Evolutionary conservation across 345 rosid genomes (phyloP).

Genomic region (Eucalyptus pauciflora): DNA sequence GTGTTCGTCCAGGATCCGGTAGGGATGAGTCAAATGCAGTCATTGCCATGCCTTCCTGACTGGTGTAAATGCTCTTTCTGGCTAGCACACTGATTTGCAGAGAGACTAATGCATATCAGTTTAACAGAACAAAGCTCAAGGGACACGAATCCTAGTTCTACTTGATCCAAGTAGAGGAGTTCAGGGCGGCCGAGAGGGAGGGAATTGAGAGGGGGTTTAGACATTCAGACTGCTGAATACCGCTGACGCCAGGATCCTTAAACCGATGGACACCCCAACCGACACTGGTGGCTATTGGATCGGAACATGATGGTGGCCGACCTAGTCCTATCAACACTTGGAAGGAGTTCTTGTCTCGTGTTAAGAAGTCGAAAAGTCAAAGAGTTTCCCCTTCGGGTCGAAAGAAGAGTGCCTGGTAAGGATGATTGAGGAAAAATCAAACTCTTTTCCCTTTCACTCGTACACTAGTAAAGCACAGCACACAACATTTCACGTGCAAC

Average conservation of each 20-base stretch:
- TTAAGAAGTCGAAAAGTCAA: not conserved
- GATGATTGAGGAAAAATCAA: not conserved
- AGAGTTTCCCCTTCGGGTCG: not conserved
- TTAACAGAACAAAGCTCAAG: not conserved
- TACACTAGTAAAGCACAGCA: not conserved
- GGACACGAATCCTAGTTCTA: slow-evolving; percentile 1
- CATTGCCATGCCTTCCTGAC: slow-evolving; percentile 23
- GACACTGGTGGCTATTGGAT: slow-evolving; percentile 2
- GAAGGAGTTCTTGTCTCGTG: slow-evolving; percentile 11
- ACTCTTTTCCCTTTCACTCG: not conserved
- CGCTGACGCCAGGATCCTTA: no score
- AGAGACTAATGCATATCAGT: not conserved
- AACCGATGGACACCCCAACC: no score
- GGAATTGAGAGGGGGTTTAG: not conserved
- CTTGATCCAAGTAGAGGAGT: slow-evolving; percentile 22
- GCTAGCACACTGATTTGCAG: not conserved
- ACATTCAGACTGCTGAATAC: no score
- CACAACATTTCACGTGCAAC: not conserved
- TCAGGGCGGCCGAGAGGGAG: not conserved
- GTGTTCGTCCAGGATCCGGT: slow-evolving; percentile 35
- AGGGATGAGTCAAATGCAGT: slow-evolving; percentile 38
- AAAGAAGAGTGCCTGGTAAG: not conserved
- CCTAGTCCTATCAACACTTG: slow-evolving; percentile 38
- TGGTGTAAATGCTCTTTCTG: slow-evolving; percentile 3
- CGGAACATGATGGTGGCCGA: slow-evolving; percentile 13